Percentiles rank a stretch among this genome's conserved stretches.
Conservation (phyloP, 202 grass and related monocot genomes). For the Thinopyrum obtusiflorum region DNA sequence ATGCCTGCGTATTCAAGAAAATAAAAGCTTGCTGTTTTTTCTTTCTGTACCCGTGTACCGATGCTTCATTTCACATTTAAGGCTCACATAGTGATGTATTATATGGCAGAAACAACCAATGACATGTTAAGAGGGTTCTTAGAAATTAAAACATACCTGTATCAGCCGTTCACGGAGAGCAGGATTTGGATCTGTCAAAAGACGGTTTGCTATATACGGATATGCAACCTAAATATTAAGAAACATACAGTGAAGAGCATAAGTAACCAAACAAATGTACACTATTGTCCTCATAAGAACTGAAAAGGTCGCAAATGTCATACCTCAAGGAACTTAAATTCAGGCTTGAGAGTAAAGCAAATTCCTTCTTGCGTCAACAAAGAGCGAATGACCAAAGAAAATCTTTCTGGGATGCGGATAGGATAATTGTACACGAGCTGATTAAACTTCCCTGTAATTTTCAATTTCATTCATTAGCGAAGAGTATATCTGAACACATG, state of each 20-base stretch:
- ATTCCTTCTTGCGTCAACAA: slow-evolving; percentile 98
- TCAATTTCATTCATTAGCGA: slow-evolving; percentile 23
- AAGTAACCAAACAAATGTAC: slow-evolving; percentile 1
- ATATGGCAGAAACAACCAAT: slow-evolving; percentile 1
- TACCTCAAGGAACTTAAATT: slow-evolving; percentile 99
- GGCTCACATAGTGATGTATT: background rate
- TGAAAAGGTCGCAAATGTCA: slow-evolving; percentile 15
- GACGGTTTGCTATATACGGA: slow-evolving; percentile 92
- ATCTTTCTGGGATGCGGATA: slow-evolving; percentile 95
- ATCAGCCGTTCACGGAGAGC: slow-evolving; percentile 89
- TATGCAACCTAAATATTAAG: slow-evolving; percentile 77
- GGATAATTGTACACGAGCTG: slow-evolving; percentile 96
- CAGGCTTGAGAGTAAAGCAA: slow-evolving; percentile 83
- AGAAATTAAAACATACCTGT: slow-evolving; percentile 53
- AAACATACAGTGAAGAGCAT: slow-evolving; percentile 25
- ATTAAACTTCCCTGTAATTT: slow-evolving; percentile 92
- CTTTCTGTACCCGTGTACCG: background rate
- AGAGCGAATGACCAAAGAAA: slow-evolving; percentile 98
- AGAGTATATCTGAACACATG: slow-evolving; percentile 14
- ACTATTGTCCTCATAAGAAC: background rate
- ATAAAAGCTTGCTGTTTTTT: background rate
- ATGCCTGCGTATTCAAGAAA: background rate
- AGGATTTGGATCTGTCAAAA: slow-evolving; percentile 96
- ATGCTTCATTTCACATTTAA: slow-evolving; percentile 22
- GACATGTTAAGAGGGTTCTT: background rate